Evolutionary conservation across 139 green algal species (phyloP).

Genomic region (Zygnema cylindricum): DNA sequence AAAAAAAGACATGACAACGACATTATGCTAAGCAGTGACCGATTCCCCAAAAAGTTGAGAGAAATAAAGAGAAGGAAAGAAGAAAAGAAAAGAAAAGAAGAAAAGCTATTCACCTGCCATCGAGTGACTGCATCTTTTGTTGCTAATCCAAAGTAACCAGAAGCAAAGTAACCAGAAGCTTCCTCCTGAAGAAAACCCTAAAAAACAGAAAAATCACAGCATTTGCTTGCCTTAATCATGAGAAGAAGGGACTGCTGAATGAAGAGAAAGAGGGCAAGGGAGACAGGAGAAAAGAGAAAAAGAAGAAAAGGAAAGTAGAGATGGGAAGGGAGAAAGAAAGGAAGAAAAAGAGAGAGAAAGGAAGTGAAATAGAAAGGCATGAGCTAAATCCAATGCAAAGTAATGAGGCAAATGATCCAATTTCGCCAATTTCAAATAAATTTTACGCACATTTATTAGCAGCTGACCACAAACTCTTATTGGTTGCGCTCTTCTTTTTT

Average conservation of each 20-base stretch:
- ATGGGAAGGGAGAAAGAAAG: background rate
- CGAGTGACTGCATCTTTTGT: constrained; percentile 62
- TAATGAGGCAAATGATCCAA: too few species aligned
- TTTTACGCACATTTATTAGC: too few species aligned
- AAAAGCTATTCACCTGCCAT: constrained; percentile 62
- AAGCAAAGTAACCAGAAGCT: constrained; percentile 43
- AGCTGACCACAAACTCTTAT: too few species aligned
- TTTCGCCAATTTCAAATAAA: too few species aligned
- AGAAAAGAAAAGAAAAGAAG: constrained; percentile 17
- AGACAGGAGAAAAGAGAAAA: background rate
- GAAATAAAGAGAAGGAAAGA: too few species aligned
- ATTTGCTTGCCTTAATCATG: too few species aligned
- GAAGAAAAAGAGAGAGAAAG: background rate
- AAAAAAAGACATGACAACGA: too few species aligned
- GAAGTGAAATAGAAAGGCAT: background rate
- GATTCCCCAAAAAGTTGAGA: too few species aligned
- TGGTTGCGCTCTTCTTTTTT: too few species aligned
- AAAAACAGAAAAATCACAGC: background rate
- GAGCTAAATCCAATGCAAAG: too few species aligned
- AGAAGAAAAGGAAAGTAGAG: background rate
- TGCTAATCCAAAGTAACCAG: constrained; percentile 64
- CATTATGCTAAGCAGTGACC: too few species aligned
- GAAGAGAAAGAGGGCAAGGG: background rate
- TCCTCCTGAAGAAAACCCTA: constrained; percentile 63
- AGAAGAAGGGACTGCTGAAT: too few species aligned